Base-by-base conservation (phyloP, 2,329 filamentous ascomycete genomes). In the Pyrenochaeta sp. region DNA sequence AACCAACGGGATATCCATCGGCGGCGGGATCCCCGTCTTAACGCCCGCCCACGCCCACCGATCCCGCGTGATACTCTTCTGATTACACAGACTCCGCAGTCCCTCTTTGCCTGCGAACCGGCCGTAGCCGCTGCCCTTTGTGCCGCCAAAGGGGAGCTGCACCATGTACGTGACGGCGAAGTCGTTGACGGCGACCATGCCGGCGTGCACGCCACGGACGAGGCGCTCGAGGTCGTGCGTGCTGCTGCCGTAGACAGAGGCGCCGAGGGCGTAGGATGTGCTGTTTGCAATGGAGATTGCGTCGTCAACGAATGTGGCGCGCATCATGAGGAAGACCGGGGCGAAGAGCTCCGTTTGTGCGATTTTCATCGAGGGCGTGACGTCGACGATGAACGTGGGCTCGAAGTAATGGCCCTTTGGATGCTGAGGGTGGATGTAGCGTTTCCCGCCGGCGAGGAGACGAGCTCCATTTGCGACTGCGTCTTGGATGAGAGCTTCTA, bases 151-250 rank as follows among this genome's bases (percentile, higher is more conserved):
- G 0, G 94, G 94, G 26, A 99, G 75, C 72, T 96, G 91, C 6
- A 96, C 92, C 38, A 93, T 90, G 67, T 99, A 99, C 71, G 86
- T 96, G 19, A 85, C 87, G 14, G 87, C 94, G 65, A 99, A 99
- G 74, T 99, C 94, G 69, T 99, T 99, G 58, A 99, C 83, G 17
- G 90, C 85, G 0, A 97, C 89, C 88, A 96, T 96, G 30, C 94
- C 94, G 0, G 88, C 85, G 51, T 87, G 83, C 37, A 96, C 79
- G 17, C 84, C 82, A 14, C 73, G 73, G 1, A 93, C 84, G 19
- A 95, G 83, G 11, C 75, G 75, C 11, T 80, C 72, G 1, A 96
- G 77, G 2, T 77, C 76, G 43, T 82, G 79, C 47, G 86, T 81
- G 6, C 53, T 53, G n/a, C 59, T 48, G 22, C 92, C 94, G 69